These are phyloP conservation scores for Limtongia smithiae DNA, from an alignment of 805 yeast species.

Conservation along the genomic window DNA sequence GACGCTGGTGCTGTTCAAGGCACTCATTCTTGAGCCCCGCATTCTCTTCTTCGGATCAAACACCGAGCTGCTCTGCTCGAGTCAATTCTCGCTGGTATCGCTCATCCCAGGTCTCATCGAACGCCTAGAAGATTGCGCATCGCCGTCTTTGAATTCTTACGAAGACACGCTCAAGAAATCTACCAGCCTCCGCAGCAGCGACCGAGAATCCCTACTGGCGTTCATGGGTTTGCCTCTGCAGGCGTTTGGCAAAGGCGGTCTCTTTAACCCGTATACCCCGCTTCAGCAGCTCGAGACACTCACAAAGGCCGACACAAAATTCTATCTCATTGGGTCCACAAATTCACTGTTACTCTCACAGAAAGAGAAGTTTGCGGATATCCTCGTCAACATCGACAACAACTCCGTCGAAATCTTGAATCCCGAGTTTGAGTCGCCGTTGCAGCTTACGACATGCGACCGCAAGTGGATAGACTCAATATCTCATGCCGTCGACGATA, in stretches of 20 bases:
- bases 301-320: slow-evolving; percentile 50
- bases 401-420: slow-evolving; percentile 48
- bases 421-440: slow-evolving; percentile 41
- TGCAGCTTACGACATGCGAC: slow-evolving; percentile 58
- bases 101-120: slow-evolving; percentile 71
- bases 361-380: slow-evolving; percentile 58
- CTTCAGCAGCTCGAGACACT: slow-evolving; percentile 83
- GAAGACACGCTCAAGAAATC: slow-evolving; percentile 54
- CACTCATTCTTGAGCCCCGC: slow-evolving; percentile 68
- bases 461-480: slow-evolving; percentile 69
- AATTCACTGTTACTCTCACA: slow-evolving; percentile 74
- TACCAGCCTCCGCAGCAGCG: slow-evolving; percentile 68
- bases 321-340: slow-evolving; percentile 81
- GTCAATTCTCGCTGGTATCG: slow-evolving; percentile 79
- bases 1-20: slow-evolving; percentile 67
- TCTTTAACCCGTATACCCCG: slow-evolving; percentile 92
- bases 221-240: slow-evolving; percentile 88
- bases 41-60: slow-evolving; percentile 75
- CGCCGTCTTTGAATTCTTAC: slow-evolving; percentile 62
- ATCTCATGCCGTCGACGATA: slow-evolving; percentile 46
- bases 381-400: slow-evolving; percentile 54
- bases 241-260: slow-evolving; percentile 77
- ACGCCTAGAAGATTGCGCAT: slow-evolving; percentile 71
- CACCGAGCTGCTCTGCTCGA: slow-evolving; percentile 73
- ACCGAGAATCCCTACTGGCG: slow-evolving; percentile 67